A percentile compares a stretch with the other conserved stretches of the same genome.
phyloP scores from a whole-genome alignment of 1,139 yeast genomes.

The Hyphopichia khmerensis region DNA sequence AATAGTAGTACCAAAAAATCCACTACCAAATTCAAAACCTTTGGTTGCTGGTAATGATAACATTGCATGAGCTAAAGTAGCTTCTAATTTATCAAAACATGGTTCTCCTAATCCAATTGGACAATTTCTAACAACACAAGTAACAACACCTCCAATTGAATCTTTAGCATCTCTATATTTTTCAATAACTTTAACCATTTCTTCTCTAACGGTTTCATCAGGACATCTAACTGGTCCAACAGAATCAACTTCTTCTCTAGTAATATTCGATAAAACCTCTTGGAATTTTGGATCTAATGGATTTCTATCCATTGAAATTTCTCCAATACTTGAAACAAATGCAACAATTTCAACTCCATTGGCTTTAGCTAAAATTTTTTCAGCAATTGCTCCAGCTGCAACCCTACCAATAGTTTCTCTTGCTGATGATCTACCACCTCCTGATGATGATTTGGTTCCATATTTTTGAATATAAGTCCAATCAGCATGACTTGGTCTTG shows the following conservation, averaged over 20 bases:
- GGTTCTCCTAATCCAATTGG: slow-evolving; percentile 98
- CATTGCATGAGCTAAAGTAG: slow-evolving; percentile 95
- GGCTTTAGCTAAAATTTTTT: slow-evolving; percentile 74
- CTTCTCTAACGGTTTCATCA: slow-evolving; percentile 63
- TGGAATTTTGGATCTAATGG: slow-evolving; percentile 65
- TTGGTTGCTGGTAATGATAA: slow-evolving; percentile 95
- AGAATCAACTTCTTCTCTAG: slow-evolving; percentile 85
- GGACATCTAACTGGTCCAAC: slow-evolving; percentile 95
- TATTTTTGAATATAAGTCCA: slow-evolving; percentile 88
- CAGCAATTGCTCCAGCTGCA: slow-evolving; percentile 99
- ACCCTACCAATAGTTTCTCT: slow-evolving; percentile 98
- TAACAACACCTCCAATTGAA: slow-evolving; percentile 96
- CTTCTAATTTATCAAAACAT: slow-evolving; percentile 94
- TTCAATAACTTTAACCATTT: slow-evolving; percentile 86
- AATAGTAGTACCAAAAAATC: slow-evolving; percentile 83
- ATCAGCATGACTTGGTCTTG: slow-evolving; percentile 98
- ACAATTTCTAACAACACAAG: slow-evolving; percentile 91
- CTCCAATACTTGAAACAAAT: slow-evolving; percentile 89
- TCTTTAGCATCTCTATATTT: slow-evolving; percentile 83
- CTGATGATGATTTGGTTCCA: slow-evolving; percentile 89
- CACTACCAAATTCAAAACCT: slow-evolving; percentile 97
- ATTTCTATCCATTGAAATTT: slow-evolving; percentile 70
- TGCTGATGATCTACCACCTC: slow-evolving; percentile 97
- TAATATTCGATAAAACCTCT: slow-evolving; percentile 65
- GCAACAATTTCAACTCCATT: slow-evolving; percentile 93